These are phyloP conservation scores for Suillus ampliporus DNA, from an alignment of 768 basidiomycete species.

Conservation along the genomic window DNA sequence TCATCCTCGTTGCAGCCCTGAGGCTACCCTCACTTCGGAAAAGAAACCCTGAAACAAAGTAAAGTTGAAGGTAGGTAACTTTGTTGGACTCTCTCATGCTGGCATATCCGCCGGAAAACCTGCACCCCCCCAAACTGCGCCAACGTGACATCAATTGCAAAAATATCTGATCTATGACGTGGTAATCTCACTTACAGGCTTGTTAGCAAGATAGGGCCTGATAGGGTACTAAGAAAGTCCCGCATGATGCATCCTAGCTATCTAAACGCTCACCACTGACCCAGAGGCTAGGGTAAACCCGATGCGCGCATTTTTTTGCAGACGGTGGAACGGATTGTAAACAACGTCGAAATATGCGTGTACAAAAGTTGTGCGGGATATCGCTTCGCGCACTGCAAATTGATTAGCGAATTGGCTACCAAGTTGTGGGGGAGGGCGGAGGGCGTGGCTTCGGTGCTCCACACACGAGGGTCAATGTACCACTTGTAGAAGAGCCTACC, in stretches of 20 bases:
- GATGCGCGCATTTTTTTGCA: neutral
- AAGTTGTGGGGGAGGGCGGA: neutral
- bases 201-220: neutral
- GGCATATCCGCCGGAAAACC: neutral
- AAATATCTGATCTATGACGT: neutral
- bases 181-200: neutral
- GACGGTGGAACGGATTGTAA: neutral
- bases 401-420: neutral
- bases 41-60: neutral
- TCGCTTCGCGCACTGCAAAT: neutral
- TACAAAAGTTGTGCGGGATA: neutral
- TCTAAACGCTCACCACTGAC: neutral
- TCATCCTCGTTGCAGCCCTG: neutral
- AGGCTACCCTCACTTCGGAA: neutral
- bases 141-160: neutral
- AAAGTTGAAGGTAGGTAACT: neutral
- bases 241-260: neutral
- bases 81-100: too few species aligned
- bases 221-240: neutral
- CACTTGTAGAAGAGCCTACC: neutral
- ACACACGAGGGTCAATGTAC: neutral
- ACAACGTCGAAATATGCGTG: neutral
- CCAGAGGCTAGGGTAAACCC: neutral
- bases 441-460: neutral
- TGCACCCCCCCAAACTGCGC: neutral